A percentile compares a stretch with the other conserved stretches of the same genome.
Conservation (phyloP, 805 yeast genomes). For the Kazachstania martiniae region DNA sequence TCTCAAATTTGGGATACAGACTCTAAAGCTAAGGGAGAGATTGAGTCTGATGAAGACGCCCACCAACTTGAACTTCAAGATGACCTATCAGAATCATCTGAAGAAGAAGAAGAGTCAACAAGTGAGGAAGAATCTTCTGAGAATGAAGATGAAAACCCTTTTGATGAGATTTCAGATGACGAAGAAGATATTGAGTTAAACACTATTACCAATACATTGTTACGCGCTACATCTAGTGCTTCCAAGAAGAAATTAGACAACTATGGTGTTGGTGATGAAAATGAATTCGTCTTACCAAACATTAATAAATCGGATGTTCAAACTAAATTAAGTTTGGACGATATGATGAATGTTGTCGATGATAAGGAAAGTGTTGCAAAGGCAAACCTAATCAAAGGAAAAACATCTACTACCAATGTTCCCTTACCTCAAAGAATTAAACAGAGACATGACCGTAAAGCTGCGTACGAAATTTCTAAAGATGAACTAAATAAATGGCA, state of each 20-base stretch:
- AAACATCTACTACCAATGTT: constrained; percentile 46
- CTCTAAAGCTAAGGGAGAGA: constrained; percentile 26
- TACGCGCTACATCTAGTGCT: constrained; percentile 24
- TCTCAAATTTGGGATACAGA: constrained; percentile 89
- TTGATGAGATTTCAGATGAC: constrained; percentile 33
- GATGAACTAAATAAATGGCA: constrained; percentile 85
- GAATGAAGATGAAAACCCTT: constrained; percentile 22
- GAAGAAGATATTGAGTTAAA: constrained; percentile 44
- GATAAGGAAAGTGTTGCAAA: constrained; percentile 38
- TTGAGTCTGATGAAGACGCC: constrained; percentile 11
- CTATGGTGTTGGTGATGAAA: constrained; percentile 48
- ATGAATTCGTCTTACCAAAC: constrained; percentile 59
- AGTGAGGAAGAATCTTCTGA: constrained; percentile 10
- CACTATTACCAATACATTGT: constrained; percentile 35
- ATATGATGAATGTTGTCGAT: constrained; percentile 63
- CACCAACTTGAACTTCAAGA: constrained; percentile 13
- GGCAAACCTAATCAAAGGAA: constrained; percentile 36
- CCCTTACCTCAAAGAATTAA: constrained; percentile 85
- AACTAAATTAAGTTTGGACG: constrained; percentile 50
- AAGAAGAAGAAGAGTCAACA: constrained; percentile 5
- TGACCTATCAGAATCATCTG: constrained; percentile 10
- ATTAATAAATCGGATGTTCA: constrained; percentile 13
- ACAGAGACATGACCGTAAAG: constrained; percentile 73
- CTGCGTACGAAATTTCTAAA: constrained; percentile 82
- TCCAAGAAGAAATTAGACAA: constrained; percentile 39